phyloP scores from a whole-genome alignment of 2,329 filamentous ascomycete genomes.

The Penicillium sp. region DNA sequence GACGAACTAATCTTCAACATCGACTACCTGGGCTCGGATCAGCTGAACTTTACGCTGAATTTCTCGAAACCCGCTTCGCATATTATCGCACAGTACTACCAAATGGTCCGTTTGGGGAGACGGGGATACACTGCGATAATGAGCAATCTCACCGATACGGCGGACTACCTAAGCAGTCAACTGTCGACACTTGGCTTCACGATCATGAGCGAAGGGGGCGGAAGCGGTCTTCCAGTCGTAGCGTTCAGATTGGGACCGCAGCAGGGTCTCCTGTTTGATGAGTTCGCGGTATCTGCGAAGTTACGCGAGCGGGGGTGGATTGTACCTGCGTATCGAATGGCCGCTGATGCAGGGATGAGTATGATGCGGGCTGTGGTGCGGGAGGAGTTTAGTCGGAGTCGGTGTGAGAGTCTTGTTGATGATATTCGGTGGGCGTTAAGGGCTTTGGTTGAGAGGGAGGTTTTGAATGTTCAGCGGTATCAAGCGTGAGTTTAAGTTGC shows the following conservation, averaged over 20 bases:
- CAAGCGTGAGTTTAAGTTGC: slow-evolving; percentile 18
- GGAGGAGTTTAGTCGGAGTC: slow-evolving; percentile 81
- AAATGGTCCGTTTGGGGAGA: slow-evolving; percentile 72
- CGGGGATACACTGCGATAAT: slow-evolving; percentile 65
- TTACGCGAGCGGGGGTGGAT: slow-evolving; percentile 86
- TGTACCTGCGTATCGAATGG: slow-evolving; percentile 95
- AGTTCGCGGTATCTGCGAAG: slow-evolving; percentile 79
- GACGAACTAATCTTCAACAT: slow-evolving; percentile 72
- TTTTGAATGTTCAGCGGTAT: slow-evolving; percentile 17
- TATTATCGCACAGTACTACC: slow-evolving; percentile 73
- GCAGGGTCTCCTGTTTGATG: slow-evolving; percentile 64
- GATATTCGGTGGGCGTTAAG: slow-evolving; percentile 78
- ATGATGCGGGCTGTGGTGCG: slow-evolving; percentile 89
- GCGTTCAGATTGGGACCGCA: slow-evolving; percentile 75
- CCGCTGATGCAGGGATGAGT: slow-evolving; percentile 79
- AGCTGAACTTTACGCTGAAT: slow-evolving; percentile 72
- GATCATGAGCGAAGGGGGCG: slow-evolving; percentile 80
- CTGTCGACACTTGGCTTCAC: slow-evolving; percentile 77
- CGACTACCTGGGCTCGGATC: slow-evolving; percentile 72
- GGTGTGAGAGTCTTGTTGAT: slow-evolving; percentile 75
- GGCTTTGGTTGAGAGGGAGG: slow-evolving; percentile 72
- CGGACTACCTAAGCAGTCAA: slow-evolving; percentile 77
- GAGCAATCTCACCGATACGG: slow-evolving; percentile 80
- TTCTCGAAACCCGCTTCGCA: slow-evolving; percentile 73
- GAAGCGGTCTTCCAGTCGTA: slow-evolving; percentile 81